Percentiles rank a stretch among this genome's conserved stretches.
These are phyloP conservation scores for Crucibulum laeve DNA, from an alignment of 768 basidiomycete species.

Conservation along the genomic window DNA sequence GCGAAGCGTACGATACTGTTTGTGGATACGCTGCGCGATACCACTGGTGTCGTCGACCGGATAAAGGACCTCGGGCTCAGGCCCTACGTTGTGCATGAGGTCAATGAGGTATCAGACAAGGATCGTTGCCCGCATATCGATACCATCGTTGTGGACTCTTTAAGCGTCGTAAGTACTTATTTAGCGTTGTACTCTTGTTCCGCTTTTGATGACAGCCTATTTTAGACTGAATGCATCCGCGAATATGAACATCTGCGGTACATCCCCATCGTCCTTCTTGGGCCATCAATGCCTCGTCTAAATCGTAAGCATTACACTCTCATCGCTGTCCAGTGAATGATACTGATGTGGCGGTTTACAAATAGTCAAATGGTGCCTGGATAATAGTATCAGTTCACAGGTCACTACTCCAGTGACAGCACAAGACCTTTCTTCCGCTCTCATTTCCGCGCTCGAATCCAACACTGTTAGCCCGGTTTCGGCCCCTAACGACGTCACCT, in stretches of 20 bases:
- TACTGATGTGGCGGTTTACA: slow-evolving; percentile 2
- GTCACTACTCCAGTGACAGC: slow-evolving; percentile 86
- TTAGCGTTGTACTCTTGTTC: slow-evolving; percentile 4
- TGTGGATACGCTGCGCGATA: slow-evolving; percentile 80
- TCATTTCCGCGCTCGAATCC: slow-evolving; percentile 91
- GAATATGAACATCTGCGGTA: slow-evolving; percentile 94
- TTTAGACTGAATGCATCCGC: slow-evolving; percentile 81
- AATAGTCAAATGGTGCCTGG: slow-evolving; percentile 91
- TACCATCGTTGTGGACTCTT: slow-evolving; percentile 91
- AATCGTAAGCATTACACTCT: slow-evolving; percentile 55
- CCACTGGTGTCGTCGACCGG: slow-evolving; percentile 68
- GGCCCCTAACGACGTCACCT: slow-evolving; percentile 79
- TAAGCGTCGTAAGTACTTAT: slow-evolving; percentile 60
- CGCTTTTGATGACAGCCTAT: slow-evolving; percentile 2
- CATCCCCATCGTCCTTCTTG: slow-evolving; percentile 90
- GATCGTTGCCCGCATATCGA: slow-evolving; percentile 86
- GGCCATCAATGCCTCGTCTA: slow-evolving; percentile 70
- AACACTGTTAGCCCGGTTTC: slow-evolving; percentile 89
- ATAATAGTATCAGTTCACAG: slow-evolving; percentile 94
- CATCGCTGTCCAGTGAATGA: slow-evolving; percentile 5
- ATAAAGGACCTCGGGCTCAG: slow-evolving; percentile 78
- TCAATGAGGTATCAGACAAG: slow-evolving; percentile 80
- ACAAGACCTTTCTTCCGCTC: slow-evolving; percentile 86
- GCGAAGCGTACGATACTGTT: slow-evolving; percentile 85
- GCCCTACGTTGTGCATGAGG: slow-evolving; percentile 70